Evolutionary conservation across 257 asterid species (phyloP).

Genomic region (Solanum virginianum): DNA sequence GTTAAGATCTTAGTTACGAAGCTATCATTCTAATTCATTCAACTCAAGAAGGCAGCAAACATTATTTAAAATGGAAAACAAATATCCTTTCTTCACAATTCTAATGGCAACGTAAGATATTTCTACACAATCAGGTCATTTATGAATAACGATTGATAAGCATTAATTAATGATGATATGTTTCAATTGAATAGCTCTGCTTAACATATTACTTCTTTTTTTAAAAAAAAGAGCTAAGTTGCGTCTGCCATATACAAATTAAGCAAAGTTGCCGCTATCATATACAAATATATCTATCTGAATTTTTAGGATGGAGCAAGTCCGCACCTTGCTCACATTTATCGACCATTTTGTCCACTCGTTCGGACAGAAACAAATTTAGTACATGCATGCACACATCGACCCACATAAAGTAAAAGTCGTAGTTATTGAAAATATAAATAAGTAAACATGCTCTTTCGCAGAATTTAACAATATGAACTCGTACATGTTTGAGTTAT

Average conservation of each 20-base stretch:
- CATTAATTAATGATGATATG: too few species aligned
- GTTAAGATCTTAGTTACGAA: background rate
- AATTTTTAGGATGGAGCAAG: background rate
- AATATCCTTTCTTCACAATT: background rate
- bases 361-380: background rate
- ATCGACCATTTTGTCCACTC: slow-evolving; percentile 8
- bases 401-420: background rate
- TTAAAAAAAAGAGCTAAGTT: too few species aligned
- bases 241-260: too few species aligned
- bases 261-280: too few species aligned
- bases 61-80: background rate
- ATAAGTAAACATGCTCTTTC: background rate
- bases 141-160: too few species aligned
- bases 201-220: too few species aligned
- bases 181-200: too few species aligned
- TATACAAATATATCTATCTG: background rate
- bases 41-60: background rate
- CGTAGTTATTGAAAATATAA: background rate
- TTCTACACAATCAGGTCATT: too few species aligned
- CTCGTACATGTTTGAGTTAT: background rate
- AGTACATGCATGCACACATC: background rate
- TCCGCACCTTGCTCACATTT: background rate
- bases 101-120: background rate
- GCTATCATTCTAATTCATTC: background rate
- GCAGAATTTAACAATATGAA: background rate